Evolutionary conservation across 2,329 filamentous ascomycete genomes (phyloP), one percentile per base, ranked within the genome.

Genomic region (Verticillium isaacii): DNA sequence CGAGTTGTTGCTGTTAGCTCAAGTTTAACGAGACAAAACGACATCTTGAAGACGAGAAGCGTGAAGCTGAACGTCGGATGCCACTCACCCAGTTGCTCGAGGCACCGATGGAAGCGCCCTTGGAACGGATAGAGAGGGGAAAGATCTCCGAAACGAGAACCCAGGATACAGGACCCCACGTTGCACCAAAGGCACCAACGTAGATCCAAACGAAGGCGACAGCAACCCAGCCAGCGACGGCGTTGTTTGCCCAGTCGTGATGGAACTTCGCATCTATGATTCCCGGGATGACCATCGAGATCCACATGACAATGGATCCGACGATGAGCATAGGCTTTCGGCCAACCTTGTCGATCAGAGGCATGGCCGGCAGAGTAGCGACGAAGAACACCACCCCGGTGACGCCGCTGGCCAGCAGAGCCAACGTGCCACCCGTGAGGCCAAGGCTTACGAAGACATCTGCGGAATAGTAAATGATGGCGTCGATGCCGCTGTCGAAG

Each of bases 361-460:
- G 39, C 56, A 66, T 64, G n/a, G 73, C 74, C 15, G 74, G 63
- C n/a, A 74, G 67, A 1, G 76, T 74, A 11, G 68, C 70, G 3
- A 70, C 37, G 32, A 77, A 71, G 61, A 79, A 67, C 63, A 88
- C 82, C 2, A 87, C 82, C 32, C 85, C 86, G 63, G 86, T 88
- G 59, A 88, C 82, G 25, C 86, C 86, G 1, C 85, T 88, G 0
- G 85, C 86, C 14, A 88, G 75, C 63, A 88, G 80, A 14, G 81
- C 80, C 5, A 81, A 82, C 60, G 83, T 88, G 29, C 82, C 85
- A 5, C 85, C 84, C 1, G 74, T 80, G 15, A 90, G 77, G 15
- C 88, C 88, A 50, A 91, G 83, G 14, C 81, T 84, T 63, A 82
- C 78, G 73, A 91, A 90, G 3, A 90, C 82, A 1, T 84, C 86